A percentile compares a stretch with the other conserved stretches of the same genome.
phyloP scores from a whole-genome alignment of 805 yeast species.

The Scheffersomyces amazonensis region DNA sequence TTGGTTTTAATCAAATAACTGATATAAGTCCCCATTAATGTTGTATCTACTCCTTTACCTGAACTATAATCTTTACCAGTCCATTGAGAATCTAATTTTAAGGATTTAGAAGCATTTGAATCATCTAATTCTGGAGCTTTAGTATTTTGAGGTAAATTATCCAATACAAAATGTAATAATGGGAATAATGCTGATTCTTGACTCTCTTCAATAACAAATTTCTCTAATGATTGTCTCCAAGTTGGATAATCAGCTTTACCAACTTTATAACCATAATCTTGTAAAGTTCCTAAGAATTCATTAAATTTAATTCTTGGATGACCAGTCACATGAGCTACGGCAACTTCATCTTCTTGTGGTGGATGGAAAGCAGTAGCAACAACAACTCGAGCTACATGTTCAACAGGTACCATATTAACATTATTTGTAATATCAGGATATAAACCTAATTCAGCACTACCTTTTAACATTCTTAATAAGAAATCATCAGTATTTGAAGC shows the following conservation, averaged over 20 bases:
- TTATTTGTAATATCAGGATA: constrained; percentile 84
- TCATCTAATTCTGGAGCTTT: constrained; percentile 97
- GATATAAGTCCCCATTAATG: constrained; percentile 71
- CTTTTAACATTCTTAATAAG: constrained; percentile 90
- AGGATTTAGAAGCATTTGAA: constrained; percentile 67
- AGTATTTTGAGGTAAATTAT: constrained; percentile 84
- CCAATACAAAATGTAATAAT: constrained; percentile 88
- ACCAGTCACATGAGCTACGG: constrained; percentile 95
- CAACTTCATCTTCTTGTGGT: constrained; percentile 47
- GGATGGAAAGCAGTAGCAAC: constrained; percentile 82
- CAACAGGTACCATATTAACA: constrained; percentile 97
- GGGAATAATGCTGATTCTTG: constrained; percentile 90
- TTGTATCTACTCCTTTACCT: constrained; percentile 73
- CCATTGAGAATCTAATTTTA: constrained; percentile 58
- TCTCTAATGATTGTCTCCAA: constrained; percentile 79
- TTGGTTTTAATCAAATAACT: constrained; percentile 79
- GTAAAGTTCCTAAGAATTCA: constrained; percentile 65
- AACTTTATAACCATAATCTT: constrained; percentile 70
- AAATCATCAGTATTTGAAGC: constrained; percentile 96
- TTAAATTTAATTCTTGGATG: constrained; percentile 88
- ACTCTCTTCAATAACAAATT: constrained; percentile 67
- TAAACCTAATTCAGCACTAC: constrained; percentile 82
- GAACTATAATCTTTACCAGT: constrained; percentile 63
- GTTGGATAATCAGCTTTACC: constrained; percentile 60
- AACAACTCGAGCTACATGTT: constrained; percentile 92